A percentile compares a stretch with the other conserved stretches of the same genome.
Evolutionary conservation across 1,284 basidiomycete species (phyloP).

Genomic region (Fomes fomentarius): DNA sequence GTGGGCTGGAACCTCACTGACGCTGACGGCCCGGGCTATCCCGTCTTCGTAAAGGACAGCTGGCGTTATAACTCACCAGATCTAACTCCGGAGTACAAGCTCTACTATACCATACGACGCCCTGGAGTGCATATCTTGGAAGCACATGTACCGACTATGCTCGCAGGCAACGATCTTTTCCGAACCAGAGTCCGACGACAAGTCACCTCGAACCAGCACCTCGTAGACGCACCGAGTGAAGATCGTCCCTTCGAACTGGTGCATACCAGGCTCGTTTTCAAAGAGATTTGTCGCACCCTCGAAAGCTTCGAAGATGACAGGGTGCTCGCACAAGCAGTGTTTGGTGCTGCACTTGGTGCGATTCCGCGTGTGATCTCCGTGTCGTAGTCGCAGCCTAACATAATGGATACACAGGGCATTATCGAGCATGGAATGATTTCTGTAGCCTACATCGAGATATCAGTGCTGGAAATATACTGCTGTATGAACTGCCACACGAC

Average conservation of each 20-base stretch:
- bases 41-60: background rate
- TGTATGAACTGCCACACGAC: background rate
- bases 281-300: background rate
- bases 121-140: background rate
- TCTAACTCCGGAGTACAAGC: background rate
- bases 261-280: background rate
- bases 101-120: background rate
- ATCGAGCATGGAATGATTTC: background rate
- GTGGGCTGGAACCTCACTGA: background rate
- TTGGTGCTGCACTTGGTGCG: background rate
- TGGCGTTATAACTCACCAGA: background rate
- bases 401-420: constrained; percentile 10
- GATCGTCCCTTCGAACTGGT: no score
- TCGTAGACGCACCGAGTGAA: no score
- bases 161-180: no score
- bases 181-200: no score
- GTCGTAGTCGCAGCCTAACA: no score
- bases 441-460: constrained; percentile 9
- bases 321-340: background rate
- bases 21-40: background rate
- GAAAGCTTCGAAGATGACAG: background rate
- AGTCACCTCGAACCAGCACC: no score
- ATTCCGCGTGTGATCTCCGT: no score
- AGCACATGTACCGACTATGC: no score
- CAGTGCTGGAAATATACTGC: constrained; percentile 6